Evolutionary conservation across 441 rosid genomes (phyloP).

Genomic region (Erodium moschatum): DNA sequence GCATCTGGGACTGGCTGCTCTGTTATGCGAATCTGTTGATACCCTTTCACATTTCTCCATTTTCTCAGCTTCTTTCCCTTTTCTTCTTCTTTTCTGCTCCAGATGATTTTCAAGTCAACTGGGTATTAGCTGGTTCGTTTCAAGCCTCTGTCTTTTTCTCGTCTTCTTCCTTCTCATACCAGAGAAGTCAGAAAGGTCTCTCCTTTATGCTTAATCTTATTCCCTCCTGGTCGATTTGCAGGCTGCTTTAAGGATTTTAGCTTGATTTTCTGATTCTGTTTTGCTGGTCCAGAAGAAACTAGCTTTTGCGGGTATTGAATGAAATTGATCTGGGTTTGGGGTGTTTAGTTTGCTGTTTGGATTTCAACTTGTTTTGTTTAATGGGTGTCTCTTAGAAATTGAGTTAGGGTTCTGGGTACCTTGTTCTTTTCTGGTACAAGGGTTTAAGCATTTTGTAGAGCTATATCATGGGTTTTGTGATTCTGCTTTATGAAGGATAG

Average conservation of each 20-base stretch:
- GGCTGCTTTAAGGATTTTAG: not conserved
- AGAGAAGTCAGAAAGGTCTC: too few species aligned
- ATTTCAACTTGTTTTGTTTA: not conserved
- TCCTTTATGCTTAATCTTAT: not conserved
- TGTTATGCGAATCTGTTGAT: not conserved
- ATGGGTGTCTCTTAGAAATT: not conserved
- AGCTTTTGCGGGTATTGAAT: not conserved
- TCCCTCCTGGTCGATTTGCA: not conserved
- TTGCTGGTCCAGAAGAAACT: not conserved
- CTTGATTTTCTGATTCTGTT: slow-evolving; percentile 1
- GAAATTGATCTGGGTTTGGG: not conserved
- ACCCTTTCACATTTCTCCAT: not conserved
- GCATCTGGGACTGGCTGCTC: not conserved
- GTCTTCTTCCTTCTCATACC: too few species aligned
- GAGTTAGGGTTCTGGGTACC: slow-evolving; percentile 3
- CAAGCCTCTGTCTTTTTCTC: not conserved
- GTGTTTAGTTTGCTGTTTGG: slow-evolving; percentile 2
- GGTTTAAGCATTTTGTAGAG: not conserved
- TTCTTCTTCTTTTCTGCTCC: not conserved
- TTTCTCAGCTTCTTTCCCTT: not conserved
- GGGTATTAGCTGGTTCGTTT: not conserved
- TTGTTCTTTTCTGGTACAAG: slow-evolving; percentile 1
- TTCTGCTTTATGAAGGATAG: not conserved
- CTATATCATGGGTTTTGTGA: slow-evolving; percentile 1
- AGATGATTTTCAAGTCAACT: slow-evolving; percentile 5